Conservation (phyloP, 2,329 filamentous ascomycete genomes). For the Anthostomella pinea region DNA sequence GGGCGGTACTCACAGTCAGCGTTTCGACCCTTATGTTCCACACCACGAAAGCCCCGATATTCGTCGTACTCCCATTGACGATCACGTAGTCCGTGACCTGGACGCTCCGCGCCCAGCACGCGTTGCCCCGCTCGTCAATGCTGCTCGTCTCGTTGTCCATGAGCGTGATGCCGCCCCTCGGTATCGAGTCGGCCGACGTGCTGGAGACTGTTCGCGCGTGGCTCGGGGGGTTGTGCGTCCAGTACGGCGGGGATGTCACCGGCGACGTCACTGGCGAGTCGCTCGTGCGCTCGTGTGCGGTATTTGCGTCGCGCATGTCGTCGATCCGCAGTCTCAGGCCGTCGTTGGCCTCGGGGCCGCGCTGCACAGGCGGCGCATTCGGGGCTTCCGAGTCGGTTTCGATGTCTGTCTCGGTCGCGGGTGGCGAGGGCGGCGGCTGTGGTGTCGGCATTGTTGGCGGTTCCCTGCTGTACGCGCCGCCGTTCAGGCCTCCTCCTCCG, state of each 20-base stretch:
- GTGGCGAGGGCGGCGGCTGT: constrained; percentile 27
- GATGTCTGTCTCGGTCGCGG: constrained; percentile 28
- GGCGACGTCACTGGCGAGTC: constrained; percentile 25
- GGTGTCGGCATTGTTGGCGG: constrained; percentile 21
- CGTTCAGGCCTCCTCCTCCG: too few relatives aligned
- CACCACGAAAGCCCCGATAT: constrained; percentile 85
- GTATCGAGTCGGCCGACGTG: constrained; percentile 47
- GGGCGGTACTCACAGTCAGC: constrained; percentile 60
- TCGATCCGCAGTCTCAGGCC: constrained; percentile 3
- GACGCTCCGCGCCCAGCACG: constrained; percentile 65
- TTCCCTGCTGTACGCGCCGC: too few relatives aligned
- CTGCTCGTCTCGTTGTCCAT: constrained; percentile 59
- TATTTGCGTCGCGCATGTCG: constrained; percentile 2
- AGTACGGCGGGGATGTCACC: constrained; percentile 39
- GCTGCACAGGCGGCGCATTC: constrained; percentile 8
- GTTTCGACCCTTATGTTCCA: constrained; percentile 91
- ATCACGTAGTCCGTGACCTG: constrained; percentile 55
- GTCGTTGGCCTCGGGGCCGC: constrained; percentile 2
- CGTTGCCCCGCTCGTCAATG: constrained; percentile 39
- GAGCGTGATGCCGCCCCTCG: constrained; percentile 55
- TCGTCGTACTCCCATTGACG: constrained; percentile 55
- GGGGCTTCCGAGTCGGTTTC: constrained; percentile 22
- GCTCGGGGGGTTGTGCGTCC: constrained; percentile 25
- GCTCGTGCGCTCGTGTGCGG: constrained; percentile 5
- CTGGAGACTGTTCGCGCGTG: constrained; percentile 43